Evolutionary conservation across 108 stramenopile species (phyloP).

Genomic region (Cyclotella baltica): DNA sequence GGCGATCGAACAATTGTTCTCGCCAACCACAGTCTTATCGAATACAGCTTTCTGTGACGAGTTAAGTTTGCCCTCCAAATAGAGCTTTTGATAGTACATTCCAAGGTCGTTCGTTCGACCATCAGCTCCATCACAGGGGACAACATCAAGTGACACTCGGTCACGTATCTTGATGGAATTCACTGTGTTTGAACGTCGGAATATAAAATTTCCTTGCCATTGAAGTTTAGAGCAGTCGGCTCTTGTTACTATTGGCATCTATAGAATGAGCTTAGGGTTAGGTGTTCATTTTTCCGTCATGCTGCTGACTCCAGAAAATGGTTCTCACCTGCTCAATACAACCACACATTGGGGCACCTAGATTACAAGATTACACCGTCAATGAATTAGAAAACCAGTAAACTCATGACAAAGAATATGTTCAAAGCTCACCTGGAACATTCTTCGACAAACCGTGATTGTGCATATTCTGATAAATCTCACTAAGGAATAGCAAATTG

Average conservation of each 20-base stretch:
- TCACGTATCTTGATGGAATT: neutral
- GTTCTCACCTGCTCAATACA: constrained; percentile 7
- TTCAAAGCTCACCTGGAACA: constrained; percentile 13
- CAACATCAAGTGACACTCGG: neutral
- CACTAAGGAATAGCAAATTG: constrained; percentile 9
- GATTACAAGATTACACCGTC: no score
- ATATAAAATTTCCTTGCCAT: neutral
- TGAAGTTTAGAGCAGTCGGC: constrained; percentile 10
- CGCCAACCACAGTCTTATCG: neutral
- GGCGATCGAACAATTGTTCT: neutral
- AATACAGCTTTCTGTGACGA: neutral
- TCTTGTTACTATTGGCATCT: constrained; percentile 11
- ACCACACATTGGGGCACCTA: constrained; percentile 14
- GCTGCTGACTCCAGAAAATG: neutral
- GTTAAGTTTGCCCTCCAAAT: constrained; percentile 2
- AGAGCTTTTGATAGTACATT: constrained; percentile 7
- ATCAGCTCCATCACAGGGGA: neutral
- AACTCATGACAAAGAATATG: neutral
- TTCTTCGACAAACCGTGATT: neutral
- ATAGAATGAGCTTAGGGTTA: neutral
- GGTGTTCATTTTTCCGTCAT: neutral
- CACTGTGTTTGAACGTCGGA: neutral
- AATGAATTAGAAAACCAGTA: neutral
- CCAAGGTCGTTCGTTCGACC: neutral
- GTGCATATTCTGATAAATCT: constrained; percentile 9